These are phyloP conservation scores for Pharus latifolius DNA, from an alignment of 176 grass and related monocot species.

Conservation along the genomic window DNA sequence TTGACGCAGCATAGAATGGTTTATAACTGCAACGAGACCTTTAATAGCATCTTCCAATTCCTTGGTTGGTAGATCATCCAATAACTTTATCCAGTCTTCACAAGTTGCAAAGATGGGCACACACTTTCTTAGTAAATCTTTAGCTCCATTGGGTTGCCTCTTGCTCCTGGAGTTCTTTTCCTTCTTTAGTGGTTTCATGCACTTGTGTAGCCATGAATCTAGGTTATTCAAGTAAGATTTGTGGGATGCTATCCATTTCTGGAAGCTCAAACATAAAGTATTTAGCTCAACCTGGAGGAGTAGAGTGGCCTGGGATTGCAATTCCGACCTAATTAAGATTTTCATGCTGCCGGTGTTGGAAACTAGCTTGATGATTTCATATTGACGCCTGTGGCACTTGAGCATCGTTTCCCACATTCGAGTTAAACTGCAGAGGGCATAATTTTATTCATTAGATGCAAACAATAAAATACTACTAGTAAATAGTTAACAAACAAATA, in stretches of 20 bases:
- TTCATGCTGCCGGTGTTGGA: conserved; percentile 46
- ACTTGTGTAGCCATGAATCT: conserved; percentile 76
- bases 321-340: conserved; percentile 48
- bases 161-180: conserved; percentile 29
- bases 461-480: not conserved
- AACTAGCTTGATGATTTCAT: conserved; percentile 40
- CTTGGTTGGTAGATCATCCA: conserved; percentile 23
- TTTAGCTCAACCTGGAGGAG: conserved; percentile 68
- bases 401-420: conserved; percentile 83
- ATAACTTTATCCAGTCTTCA: conserved; percentile 51
- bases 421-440: conserved; percentile 49
- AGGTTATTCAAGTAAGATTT: conserved; percentile 72
- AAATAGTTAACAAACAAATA: not conserved
- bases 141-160: conserved; percentile 12
- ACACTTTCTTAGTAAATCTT: no score
- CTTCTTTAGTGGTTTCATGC: conserved; percentile 43
- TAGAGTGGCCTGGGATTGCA: conserved; percentile 48
- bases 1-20: conserved; percentile 40
- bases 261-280: conserved; percentile 69
- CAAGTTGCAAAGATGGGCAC: conserved; percentile 86
- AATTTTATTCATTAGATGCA: conserved; percentile 13
- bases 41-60: conserved; percentile 57
- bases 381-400: conserved; percentile 61
- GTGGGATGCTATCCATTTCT: conserved; percentile 70
- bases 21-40: conserved; percentile 44